Evolutionary conservation across 352 stramenopile genomes (phyloP).

Genomic region (Phytopythium montanum): DNA sequence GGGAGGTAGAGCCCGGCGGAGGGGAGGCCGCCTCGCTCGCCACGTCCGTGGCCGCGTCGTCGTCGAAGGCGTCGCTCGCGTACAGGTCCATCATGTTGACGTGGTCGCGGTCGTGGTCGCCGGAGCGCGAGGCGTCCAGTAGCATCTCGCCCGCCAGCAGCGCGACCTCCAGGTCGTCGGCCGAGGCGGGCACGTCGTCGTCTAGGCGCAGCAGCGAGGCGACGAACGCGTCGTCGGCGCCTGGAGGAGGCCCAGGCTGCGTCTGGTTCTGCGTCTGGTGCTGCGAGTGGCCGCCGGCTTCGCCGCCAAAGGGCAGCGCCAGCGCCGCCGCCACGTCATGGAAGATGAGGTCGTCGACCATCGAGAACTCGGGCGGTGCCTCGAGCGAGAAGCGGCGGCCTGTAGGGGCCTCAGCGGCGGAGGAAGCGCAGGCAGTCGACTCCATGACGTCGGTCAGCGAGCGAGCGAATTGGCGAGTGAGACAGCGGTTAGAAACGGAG

Average conservation of each 20-base stretch:
- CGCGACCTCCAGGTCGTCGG: conserved; percentile 16
- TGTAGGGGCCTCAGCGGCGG: not conserved
- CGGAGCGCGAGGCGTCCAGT: conserved; percentile 12
- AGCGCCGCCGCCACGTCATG: conserved; percentile 29
- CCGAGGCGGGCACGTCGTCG: conserved; percentile 7
- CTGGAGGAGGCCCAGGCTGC: not conserved
- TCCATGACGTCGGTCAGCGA: not conserved
- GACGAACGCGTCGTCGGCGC: conserved; percentile 20
- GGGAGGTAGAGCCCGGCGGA: conserved; percentile 19
- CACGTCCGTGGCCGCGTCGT: conserved; percentile 31
- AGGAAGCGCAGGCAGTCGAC: not conserved
- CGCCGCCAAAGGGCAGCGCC: conserved; percentile 6
- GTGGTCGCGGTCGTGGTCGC: conserved; percentile 9
- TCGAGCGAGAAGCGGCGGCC: not conserved
- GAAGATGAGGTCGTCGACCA: conserved; percentile 57
- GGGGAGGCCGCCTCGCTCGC: conserved; percentile 48
- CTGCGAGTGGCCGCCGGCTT: not conserved
- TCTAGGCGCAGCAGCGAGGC: conserved; percentile 40
- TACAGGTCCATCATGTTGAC: conserved; percentile 2
- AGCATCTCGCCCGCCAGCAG: conserved; percentile 19
- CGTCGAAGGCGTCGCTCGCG: conserved; percentile 5
- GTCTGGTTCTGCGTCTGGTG: no score
- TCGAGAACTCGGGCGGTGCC: conserved; percentile 14
- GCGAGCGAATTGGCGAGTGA: not conserved
- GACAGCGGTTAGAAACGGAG: not conserved